phyloP scores from a whole-genome alignment of 176 grass and related monocot species.

The Triticum timopheevii region DNA sequence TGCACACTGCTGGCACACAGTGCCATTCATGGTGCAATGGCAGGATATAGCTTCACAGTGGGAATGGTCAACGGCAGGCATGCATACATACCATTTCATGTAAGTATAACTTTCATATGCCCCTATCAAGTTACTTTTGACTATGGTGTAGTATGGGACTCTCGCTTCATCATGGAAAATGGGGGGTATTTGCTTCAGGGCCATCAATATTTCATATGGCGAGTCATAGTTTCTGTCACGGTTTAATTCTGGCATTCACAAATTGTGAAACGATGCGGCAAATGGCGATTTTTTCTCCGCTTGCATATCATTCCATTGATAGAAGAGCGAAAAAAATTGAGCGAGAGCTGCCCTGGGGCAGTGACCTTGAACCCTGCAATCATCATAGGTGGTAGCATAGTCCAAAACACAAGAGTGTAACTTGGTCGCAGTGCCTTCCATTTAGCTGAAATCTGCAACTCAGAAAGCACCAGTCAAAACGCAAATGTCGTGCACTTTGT shows the following conservation, averaged over 20 bases:
- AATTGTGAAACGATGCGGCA: neutral
- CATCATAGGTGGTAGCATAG: neutral
- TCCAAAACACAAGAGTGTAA: neutral
- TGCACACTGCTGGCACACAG: slow-evolving; percentile 93
- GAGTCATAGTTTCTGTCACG: neutral
- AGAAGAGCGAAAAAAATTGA: neutral
- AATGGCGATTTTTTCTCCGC: neutral
- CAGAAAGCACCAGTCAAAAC: neutral
- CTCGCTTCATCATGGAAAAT: neutral
- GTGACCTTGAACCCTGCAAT: slow-evolving; percentile 4
- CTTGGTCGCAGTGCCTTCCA: neutral
- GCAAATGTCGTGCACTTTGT: neutral
- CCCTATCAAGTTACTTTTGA: neutral
- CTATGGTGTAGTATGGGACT: neutral
- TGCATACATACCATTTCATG: slow-evolving; percentile 91
- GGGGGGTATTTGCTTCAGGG: neutral
- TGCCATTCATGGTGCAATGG: slow-evolving; percentile 97
- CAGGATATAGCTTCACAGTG: slow-evolving; percentile 95
- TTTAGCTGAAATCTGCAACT: neutral
- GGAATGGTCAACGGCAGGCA: slow-evolving; percentile 90
- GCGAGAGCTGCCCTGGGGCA: neutral
- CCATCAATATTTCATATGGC: neutral
- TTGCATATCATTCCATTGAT: too few species aligned
- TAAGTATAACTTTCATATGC: slow-evolving; percentile 47
- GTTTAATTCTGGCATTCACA: neutral